These are phyloP conservation scores for Rhodotorula sp. DNA, from an alignment of 1,284 basidiomycete species.

Conservation along the genomic window DNA sequence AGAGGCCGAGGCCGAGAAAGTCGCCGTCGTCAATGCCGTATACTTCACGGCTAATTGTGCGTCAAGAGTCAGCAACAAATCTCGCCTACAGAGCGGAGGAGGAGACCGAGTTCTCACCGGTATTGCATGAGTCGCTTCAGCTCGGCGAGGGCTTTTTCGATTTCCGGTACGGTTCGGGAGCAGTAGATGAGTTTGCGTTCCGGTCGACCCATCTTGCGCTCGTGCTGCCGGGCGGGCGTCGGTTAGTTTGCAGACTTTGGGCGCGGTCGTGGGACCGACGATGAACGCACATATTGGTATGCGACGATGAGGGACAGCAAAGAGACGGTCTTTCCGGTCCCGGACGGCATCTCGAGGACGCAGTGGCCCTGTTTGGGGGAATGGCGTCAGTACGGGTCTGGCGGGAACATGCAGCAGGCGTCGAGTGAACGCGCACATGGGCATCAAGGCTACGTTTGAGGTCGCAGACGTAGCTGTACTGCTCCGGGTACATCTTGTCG, in stretches of 20 bases:
- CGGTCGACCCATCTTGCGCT: conserved; percentile 33
- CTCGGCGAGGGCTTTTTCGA: conserved; percentile 96
- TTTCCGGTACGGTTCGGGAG: conserved; percentile 99
- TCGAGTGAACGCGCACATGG: conserved; percentile 52
- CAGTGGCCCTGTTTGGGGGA: conserved; percentile 75
- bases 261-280: background rate
- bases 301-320: conserved; percentile 93
- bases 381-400: background rate
- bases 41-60: conserved; percentile 55
- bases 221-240: conserved; percentile 20
- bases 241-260: background rate
- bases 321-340: conserved; percentile 98
- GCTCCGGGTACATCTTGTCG: conserved; percentile 61
- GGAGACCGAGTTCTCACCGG: conserved; percentile 50
- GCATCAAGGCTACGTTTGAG: conserved; percentile 95
- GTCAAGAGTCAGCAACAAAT: no score
- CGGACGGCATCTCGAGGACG: conserved; percentile 99
- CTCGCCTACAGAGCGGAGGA: background rate
- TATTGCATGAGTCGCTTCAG: conserved; percentile 93
- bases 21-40: conserved; percentile 70
- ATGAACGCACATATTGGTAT: conserved; percentile 77
- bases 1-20: conserved; percentile 88
- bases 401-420: conserved; percentile 47
- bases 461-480: conserved; percentile 99
- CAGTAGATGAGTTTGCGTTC: conserved; percentile 95